Percentiles rank a stretch among this genome's conserved stretches.
Conservation (phyloP, 208 protist genomes). For the Crithidia acanthocephali region DNA sequence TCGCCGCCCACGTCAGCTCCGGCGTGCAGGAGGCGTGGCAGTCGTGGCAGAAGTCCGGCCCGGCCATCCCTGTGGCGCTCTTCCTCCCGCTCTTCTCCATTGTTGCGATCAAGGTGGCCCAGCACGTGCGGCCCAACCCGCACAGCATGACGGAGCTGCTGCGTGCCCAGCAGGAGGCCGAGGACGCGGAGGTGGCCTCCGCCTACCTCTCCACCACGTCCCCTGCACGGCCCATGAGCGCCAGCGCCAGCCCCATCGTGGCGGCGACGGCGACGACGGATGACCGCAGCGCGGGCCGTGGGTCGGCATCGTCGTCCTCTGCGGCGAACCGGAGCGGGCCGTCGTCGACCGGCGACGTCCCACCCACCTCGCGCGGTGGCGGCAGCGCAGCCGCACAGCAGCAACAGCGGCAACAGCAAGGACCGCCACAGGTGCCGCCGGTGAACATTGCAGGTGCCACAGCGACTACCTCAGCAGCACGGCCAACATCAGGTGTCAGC, state of each 20-base stretch:
- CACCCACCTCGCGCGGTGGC: constrained; percentile 17
- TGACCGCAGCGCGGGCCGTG: too few relatives aligned
- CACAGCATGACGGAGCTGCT: constrained; percentile 27
- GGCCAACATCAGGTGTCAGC: background rate
- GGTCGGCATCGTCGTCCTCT: constrained; percentile 3
- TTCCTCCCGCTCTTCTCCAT: constrained; percentile 80
- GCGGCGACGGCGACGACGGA: background rate
- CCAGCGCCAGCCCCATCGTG: constrained; percentile 25
- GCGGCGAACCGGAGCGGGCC: constrained; percentile 15
- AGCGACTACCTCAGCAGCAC: background rate
- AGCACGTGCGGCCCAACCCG: constrained; percentile 23
- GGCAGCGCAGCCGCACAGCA: too few relatives aligned
- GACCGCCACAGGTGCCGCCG: constrained; percentile 11
- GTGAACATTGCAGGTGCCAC: constrained; percentile 19
- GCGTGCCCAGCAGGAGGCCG: constrained; percentile 17
- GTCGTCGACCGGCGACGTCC: constrained; percentile 12
- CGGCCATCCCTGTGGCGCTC: constrained; percentile 63
- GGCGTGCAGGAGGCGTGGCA: constrained; percentile 34
- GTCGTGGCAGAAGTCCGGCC: constrained; percentile 51
- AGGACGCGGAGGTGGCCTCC: constrained; percentile 16
- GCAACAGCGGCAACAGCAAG: background rate
- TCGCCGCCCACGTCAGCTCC: constrained; percentile 15
- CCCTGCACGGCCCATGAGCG: constrained; percentile 15
- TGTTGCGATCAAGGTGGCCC: constrained; percentile 42
- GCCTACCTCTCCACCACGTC: constrained; percentile 21